Evolutionary conservation across 2,329 filamentous ascomycete species (phyloP).

Genomic region (Ophiocordyceps camponoti-floridani): DNA sequence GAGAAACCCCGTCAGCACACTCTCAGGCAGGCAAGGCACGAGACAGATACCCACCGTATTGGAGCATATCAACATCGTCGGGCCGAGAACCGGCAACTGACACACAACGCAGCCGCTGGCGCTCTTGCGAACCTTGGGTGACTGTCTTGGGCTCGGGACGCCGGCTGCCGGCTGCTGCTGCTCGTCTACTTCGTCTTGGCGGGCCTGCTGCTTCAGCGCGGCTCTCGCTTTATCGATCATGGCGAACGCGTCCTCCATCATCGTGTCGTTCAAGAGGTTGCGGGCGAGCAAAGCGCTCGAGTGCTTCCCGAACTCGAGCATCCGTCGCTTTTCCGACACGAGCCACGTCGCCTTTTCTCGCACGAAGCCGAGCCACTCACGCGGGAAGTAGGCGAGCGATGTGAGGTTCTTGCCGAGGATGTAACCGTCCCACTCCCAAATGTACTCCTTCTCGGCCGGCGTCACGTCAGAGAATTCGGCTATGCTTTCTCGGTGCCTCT

Average conservation of each 20-base stretch:
- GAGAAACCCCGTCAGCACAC: neutral
- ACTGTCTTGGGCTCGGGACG: constrained; percentile 7
- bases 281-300: constrained; percentile 30
- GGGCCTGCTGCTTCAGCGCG: constrained; percentile 6
- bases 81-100: constrained; percentile 27
- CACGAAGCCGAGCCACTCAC: constrained; percentile 33
- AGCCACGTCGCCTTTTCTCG: constrained; percentile 33
- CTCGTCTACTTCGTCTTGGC: neutral
- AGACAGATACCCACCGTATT: constrained; percentile 24
- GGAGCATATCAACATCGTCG: constrained; percentile 28
- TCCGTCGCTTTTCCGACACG: constrained; percentile 25
- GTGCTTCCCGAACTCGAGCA: constrained; percentile 38
- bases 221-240: constrained; percentile 24
- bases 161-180: constrained; percentile 4
- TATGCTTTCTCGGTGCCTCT: constrained; percentile 40
- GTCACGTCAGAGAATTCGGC: constrained; percentile 38
- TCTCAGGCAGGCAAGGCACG: neutral
- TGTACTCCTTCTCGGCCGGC: constrained; percentile 36
- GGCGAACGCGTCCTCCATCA: constrained; percentile 22
- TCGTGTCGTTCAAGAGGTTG: constrained; percentile 25
- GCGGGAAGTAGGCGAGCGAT: constrained; percentile 31
- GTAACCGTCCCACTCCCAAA: constrained; percentile 39
- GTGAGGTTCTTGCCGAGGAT: constrained; percentile 31
- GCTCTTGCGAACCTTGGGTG: constrained; percentile 20
- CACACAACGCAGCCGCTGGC: constrained; percentile 29